Percentiles rank a stretch among this genome's conserved stretches.
These are phyloP conservation scores for Colletotrichum chrysophilum DNA, from an alignment of 2,329 filamentous ascomycete genomes.

Conservation along the genomic window DNA sequence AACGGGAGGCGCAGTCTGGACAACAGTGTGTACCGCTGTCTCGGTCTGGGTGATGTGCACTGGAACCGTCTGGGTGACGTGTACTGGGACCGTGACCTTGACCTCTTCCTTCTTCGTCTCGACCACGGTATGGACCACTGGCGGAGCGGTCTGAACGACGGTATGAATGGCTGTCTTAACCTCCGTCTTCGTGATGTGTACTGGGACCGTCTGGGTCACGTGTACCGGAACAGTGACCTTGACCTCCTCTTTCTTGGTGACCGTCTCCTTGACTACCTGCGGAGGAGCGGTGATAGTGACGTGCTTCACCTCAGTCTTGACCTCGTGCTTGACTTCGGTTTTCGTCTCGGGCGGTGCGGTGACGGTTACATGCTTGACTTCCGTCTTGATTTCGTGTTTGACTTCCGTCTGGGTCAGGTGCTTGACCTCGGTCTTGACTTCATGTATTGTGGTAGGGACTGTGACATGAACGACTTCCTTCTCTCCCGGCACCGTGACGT, in stretches of 20 bases:
- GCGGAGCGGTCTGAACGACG: not conserved
- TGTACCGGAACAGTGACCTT: not conserved
- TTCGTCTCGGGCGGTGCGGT: not conserved
- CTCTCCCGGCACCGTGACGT: not conserved
- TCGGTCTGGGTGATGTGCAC: not conserved
- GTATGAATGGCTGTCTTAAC: not conserved
- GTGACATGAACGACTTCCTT: conserved; percentile 13
- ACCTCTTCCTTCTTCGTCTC: not conserved
- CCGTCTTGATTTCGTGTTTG: not conserved
- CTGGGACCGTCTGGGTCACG: not conserved
- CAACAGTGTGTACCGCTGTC: not conserved
- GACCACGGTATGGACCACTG: not conserved
- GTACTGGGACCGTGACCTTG: not conserved
- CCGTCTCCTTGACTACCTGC: not conserved
- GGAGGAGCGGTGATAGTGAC: not conserved
- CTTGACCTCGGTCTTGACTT: conserved; percentile 1
- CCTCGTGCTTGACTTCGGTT: not conserved
- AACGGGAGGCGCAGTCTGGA: not conserved
- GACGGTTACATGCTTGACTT: not conserved
- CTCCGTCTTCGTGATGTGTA: not conserved
- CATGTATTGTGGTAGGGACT: not conserved
- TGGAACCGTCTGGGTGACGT: not conserved
- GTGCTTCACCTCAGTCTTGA: not conserved
- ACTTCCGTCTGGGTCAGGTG: not conserved
- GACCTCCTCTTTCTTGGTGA: not conserved